These are phyloP conservation scores for Trichomonas tenax DNA, from an alignment of 208 protist genomes.

Conservation along the genomic window DNA sequence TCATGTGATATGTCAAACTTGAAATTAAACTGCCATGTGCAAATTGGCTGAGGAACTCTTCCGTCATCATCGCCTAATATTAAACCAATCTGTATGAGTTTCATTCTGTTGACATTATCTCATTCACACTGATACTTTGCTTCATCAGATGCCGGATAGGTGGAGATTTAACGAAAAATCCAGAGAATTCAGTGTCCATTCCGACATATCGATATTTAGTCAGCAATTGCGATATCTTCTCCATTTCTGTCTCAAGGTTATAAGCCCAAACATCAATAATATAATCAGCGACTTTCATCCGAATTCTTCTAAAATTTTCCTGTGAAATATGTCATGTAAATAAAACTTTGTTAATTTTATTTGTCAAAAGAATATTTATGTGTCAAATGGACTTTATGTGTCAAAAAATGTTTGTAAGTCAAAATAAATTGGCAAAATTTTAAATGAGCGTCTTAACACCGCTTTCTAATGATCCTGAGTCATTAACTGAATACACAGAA, in stretches of 20 bases:
- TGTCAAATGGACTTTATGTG: background rate
- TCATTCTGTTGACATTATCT: slow-evolving; percentile 74
- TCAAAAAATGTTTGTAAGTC: background rate
- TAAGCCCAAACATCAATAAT: slow-evolving; percentile 78
- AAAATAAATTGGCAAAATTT: background rate
- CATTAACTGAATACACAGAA: background rate
- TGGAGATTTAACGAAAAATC: slow-evolving; percentile 57
- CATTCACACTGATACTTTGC: background rate
- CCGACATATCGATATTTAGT: slow-evolving; percentile 82
- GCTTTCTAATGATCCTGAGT: background rate
- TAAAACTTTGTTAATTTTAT: background rate
- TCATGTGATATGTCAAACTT: slow-evolving; percentile 82
- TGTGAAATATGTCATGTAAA: too few species aligned
- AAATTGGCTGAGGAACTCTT: slow-evolving; percentile 65
- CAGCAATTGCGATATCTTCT: slow-evolving; percentile 67
- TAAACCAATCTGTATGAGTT: slow-evolving; percentile 94
- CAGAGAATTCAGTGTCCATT: slow-evolving; percentile 95
- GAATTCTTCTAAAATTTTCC: background rate
- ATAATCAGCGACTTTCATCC: background rate
- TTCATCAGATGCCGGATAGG: background rate
- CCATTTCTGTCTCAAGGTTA: slow-evolving; percentile 85
- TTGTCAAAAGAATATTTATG: background rate
- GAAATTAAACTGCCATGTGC: slow-evolving; percentile 98
- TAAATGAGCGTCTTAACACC: background rate
- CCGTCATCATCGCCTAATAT: slow-evolving; percentile 86